These are phyloP conservation scores for Pythium phragmitis DNA, from an alignment of 352 stramenopile species.

Conservation along the genomic window DNA sequence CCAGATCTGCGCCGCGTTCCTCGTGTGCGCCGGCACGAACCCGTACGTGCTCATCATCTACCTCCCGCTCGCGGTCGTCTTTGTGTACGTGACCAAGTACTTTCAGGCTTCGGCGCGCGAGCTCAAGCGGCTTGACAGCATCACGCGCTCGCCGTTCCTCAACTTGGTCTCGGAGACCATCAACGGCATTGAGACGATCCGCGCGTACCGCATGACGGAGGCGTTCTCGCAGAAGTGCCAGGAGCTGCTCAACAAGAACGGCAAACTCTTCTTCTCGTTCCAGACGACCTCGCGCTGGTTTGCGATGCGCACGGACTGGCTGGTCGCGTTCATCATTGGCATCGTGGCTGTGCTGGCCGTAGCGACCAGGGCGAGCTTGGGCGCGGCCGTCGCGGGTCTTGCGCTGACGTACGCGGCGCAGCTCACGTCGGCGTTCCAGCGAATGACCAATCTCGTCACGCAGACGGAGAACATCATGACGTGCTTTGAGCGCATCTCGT, in stretches of 20 bases:
- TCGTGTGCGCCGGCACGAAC: slow-evolving; percentile 38
- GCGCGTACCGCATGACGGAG: slow-evolving; percentile 42
- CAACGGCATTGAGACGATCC: slow-evolving; percentile 89
- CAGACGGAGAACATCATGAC: slow-evolving; percentile 93
- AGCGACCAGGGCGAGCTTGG: slow-evolving; percentile 5
- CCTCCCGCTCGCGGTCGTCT: slow-evolving; percentile 36
- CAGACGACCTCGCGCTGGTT: slow-evolving; percentile 34
- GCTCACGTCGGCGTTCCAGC: slow-evolving; percentile 89
- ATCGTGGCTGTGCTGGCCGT: slow-evolving; percentile 33
- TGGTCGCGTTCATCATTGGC: slow-evolving; percentile 30
- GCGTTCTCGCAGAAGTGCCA: slow-evolving; percentile 25
- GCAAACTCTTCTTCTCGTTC: slow-evolving; percentile 39
- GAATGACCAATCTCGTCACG: slow-evolving; percentile 83
- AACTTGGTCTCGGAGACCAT: slow-evolving; percentile 90
- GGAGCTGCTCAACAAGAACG: slow-evolving; percentile 37
- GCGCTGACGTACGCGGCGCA: slow-evolving; percentile 87
- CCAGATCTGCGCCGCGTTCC: slow-evolving; percentile 14
- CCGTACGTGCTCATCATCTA: slow-evolving; percentile 59
- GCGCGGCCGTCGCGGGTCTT: slow-evolving; percentile 60
- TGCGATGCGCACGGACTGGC: slow-evolving; percentile 42
- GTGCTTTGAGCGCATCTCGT: slow-evolving; percentile 68
- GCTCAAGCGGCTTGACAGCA: slow-evolving; percentile 92
- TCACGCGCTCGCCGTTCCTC: slow-evolving; percentile 87
- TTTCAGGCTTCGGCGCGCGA: slow-evolving; percentile 73
- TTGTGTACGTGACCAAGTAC: slow-evolving; percentile 61